Evolutionary conservation across 1,284 basidiomycete genomes (phyloP).

Genomic region (Cutaneotrichosporon cyanovorans): DNA sequence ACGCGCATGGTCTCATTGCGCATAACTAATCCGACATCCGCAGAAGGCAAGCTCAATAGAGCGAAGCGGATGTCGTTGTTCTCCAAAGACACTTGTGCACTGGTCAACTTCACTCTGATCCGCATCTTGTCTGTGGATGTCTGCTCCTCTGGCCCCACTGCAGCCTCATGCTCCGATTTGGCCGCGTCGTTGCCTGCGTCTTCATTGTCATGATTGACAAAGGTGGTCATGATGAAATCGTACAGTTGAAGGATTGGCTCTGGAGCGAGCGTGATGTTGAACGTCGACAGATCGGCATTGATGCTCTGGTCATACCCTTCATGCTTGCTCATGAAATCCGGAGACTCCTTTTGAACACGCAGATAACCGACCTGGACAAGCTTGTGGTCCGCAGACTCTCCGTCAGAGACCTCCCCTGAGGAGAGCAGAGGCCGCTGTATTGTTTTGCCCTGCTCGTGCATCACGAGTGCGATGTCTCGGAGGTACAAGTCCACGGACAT

Average conservation of each 20-base stretch:
- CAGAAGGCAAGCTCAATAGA: constrained; percentile 84
- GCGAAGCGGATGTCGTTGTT: constrained; percentile 68
- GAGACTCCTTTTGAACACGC: constrained; percentile 73
- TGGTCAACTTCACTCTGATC: constrained; percentile 76
- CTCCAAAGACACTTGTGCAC: constrained; percentile 83
- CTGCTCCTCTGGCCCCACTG: neutral
- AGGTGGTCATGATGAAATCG: constrained; percentile 97
- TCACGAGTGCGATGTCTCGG: constrained; percentile 55
- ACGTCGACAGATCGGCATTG: constrained; percentile 83
- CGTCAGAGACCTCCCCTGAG: constrained; percentile 53
- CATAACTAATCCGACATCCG: constrained; percentile 75
- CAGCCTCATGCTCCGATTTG: constrained; percentile 7
- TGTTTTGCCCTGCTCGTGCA: constrained; percentile 52
- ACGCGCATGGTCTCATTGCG: constrained; percentile 66
- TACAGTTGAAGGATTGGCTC: constrained; percentile 88
- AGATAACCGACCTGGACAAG: constrained; percentile 79
- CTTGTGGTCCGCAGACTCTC: constrained; percentile 50
- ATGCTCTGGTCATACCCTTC: constrained; percentile 86
- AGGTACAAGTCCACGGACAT: constrained; percentile 83
- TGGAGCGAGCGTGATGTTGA: constrained; percentile 82
- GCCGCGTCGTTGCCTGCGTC: neutral
- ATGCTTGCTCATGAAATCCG: constrained; percentile 74
- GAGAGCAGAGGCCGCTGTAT: constrained; percentile 67
- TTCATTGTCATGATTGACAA: constrained; percentile 55
- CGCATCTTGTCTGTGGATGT: constrained; percentile 59